These are phyloP conservation scores for Phytophthora chlamydospora DNA, from an alignment of 352 stramenopile genomes.

Conservation along the genomic window DNA sequence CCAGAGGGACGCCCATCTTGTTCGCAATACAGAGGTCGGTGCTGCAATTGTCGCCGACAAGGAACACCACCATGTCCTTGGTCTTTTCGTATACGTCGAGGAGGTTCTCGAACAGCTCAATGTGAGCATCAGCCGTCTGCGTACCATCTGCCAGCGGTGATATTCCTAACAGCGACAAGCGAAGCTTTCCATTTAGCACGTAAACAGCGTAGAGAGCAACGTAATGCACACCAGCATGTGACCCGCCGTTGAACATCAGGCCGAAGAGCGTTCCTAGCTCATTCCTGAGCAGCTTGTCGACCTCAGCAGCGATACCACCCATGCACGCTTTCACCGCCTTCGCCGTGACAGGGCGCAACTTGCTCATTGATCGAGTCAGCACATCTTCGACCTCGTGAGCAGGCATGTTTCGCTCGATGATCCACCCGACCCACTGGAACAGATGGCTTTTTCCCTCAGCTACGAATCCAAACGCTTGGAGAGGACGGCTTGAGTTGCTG, in stretches of 20 bases:
- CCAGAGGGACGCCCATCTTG: not conserved
- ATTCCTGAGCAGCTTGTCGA: not conserved
- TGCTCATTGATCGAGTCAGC: not conserved
- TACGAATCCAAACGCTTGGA: not conserved
- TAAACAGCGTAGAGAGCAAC: not conserved
- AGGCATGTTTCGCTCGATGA: slow-evolving; percentile 2
- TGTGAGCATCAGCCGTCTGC: not conserved
- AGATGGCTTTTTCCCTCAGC: not conserved
- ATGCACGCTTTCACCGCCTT: not conserved
- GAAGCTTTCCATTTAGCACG: not conserved
- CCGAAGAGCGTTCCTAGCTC: not conserved
- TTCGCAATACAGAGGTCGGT: not conserved
- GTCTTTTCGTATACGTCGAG: slow-evolving; percentile 1
- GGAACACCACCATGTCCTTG: slow-evolving; percentile 3
- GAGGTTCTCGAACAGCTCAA: not conserved
- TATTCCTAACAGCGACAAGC: not conserved
- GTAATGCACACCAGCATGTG: not conserved
- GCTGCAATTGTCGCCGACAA: not conserved
- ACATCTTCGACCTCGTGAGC: not conserved
- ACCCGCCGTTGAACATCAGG: not conserved
- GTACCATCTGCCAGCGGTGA: not conserved
- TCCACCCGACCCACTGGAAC: not conserved
- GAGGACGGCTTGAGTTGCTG: not conserved
- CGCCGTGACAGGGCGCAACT: not conserved
- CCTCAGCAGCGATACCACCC: not conserved